These are phyloP conservation scores for Leccinellum albellum DNA, from an alignment of 768 basidiomycete genomes.

Conservation along the genomic window DNA sequence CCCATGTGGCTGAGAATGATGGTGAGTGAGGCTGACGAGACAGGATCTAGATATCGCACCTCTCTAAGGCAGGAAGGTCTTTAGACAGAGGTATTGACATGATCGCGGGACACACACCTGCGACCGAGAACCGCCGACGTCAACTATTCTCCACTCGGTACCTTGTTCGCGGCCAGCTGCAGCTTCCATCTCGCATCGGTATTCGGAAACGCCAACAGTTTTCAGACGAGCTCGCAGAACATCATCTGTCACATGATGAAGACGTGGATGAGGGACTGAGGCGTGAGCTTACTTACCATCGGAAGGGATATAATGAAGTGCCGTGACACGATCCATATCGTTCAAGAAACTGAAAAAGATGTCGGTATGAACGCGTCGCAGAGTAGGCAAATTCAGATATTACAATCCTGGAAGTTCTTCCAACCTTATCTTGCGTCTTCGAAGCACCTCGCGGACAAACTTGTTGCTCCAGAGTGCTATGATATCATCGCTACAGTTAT, in stretches of 20 bases:
- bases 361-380: background rate
- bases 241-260: conserved; percentile 37
- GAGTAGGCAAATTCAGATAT: conserved; percentile 8
- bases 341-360: conserved; percentile 40
- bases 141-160: conserved; percentile 53
- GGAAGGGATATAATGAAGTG: conserved; percentile 42
- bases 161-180: conserved; percentile 46
- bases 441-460: conserved; percentile 41
- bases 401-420: conserved; percentile 54
- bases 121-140: conserved; percentile 50
- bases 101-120: conserved; percentile 36
- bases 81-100: background rate
- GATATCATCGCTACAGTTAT: conserved; percentile 41
- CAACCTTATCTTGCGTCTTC: conserved; percentile 41
- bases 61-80: conserved; percentile 25
- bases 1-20: conserved; percentile 42
- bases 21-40: conserved; percentile 8
- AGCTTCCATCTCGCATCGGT: conserved; percentile 78
- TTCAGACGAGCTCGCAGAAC: conserved; percentile 51
- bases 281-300: conserved; percentile 34
- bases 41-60: conserved; percentile 23
- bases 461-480: conserved; percentile 44
- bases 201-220: conserved; percentile 75
- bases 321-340: conserved; percentile 47
- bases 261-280: background rate